Evolutionary conservation across 2,329 filamentous ascomycete genomes (phyloP), one percentile per base, ranked within the genome.

Genomic region (Cladophialophora immunda): DNA sequence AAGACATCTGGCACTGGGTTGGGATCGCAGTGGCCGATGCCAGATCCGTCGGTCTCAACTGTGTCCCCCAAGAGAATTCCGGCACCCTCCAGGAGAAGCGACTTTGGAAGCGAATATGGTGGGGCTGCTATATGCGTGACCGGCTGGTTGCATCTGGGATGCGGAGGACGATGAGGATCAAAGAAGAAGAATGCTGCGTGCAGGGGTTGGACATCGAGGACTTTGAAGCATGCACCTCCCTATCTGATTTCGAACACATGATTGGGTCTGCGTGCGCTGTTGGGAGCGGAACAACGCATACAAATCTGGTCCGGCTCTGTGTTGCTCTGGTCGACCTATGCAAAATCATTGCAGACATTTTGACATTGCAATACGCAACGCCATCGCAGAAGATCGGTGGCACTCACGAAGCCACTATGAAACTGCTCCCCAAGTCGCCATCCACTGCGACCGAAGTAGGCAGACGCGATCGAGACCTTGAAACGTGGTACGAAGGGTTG

Each of bases 1-100:
- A 97, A 78, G 94, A 97, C 77, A 97, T 93, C 53, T 97, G 94
- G 92, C 93, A 97, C 77, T 97, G 94, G 94, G 97, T 97, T 92
- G 94, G 94, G n/a, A 92, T 97, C 34, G 94, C 93, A 47, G 92
- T 97, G 65, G 97, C 93, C 11, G 83, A 97, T 53, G 93, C 93
- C 61, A 92, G 97, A 78, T 97, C 93, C 11, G 97, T 97, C 70
- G 94, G 94, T 5, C 85, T 97, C n/a, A 93, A 97, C 78, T 92
- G 91, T 6, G 89, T 86, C 72, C 92, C 97, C 86, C 85, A 91
- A 36, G 79, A 82, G 1, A 25, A 9, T 25, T 53, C 45, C 29
- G 29, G n/a, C 29, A 53, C 29, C 30, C 9, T 61, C 25, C 84
- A 87, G 61, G 90, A 91, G 74, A 91, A 93, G 76, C 92, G 89